phyloP scores from a whole-genome alignment of 2,329 filamentous ascomycete genomes.

The Juglanconis sp. region DNA sequence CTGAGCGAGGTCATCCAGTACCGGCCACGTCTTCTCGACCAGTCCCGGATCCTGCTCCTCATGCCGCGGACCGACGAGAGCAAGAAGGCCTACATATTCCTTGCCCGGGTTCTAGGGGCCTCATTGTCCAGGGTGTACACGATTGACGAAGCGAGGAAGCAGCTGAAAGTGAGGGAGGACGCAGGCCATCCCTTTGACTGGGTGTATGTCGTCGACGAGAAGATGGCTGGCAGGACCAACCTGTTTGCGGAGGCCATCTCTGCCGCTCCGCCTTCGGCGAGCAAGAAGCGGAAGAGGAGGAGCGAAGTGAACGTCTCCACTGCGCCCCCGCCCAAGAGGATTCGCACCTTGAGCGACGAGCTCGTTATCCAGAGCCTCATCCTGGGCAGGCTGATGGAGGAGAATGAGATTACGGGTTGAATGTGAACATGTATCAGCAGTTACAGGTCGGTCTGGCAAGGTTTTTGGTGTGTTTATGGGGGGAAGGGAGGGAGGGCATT shows the following conservation, averaged over 20 bases:
- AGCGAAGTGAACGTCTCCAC: constrained; percentile 27
- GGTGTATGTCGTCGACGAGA: constrained; percentile 72
- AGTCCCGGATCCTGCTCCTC: constrained; percentile 69
- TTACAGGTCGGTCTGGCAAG: constrained; percentile 3
- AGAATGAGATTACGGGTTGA: constrained; percentile 40
- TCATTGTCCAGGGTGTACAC: constrained; percentile 64
- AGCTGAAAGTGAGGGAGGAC: constrained; percentile 50
- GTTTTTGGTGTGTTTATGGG: not conserved
- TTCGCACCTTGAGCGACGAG: constrained; percentile 76
- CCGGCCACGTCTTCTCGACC: constrained; percentile 62
- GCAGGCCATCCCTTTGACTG: constrained; percentile 61
- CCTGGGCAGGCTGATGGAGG: constrained; percentile 71
- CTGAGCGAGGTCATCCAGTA: constrained; percentile 55
- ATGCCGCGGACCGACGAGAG: constrained; percentile 63
- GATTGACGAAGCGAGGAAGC: constrained; percentile 59
- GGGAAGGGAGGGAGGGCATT: not conserved
- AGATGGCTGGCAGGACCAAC: constrained; percentile 40
- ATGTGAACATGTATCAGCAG: too few species aligned
- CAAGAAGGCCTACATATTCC: constrained; percentile 72
- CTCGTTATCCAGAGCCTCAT: constrained; percentile 92
- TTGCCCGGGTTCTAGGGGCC: constrained; percentile 76
- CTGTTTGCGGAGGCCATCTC: constrained; percentile 18
- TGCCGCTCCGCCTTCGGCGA: not conserved
- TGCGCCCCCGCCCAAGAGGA: constrained; percentile 42
- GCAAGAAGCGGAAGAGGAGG: constrained; percentile 42